Conservation (phyloP, 2,329 filamentous ascomycete species). For the Boeremia lycopersici region DNA sequence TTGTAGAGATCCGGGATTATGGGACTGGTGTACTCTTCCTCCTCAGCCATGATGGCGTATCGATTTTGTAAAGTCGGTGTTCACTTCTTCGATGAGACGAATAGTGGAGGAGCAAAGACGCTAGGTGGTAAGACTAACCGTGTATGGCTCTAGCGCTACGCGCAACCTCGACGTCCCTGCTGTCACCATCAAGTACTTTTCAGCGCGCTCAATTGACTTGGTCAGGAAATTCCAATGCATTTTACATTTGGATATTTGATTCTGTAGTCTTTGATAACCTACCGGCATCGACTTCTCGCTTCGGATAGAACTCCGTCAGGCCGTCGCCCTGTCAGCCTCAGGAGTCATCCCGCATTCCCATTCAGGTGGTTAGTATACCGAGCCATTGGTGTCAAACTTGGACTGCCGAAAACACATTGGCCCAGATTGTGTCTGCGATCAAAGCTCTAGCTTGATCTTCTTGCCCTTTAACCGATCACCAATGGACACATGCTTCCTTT, state of each 20-base stretch:
- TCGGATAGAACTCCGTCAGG: no score
- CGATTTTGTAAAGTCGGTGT: not conserved
- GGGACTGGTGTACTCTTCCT: slow-evolving; percentile 50
- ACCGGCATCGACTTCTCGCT: no score
- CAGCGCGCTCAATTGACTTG: no score
- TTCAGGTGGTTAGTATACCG: no score
- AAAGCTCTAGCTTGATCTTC: not conserved
- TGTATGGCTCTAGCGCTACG: not conserved
- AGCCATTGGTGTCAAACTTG: no score
- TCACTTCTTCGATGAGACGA: not conserved
- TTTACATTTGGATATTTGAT: no score
- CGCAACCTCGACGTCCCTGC: not conserved
- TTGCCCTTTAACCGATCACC: not conserved
- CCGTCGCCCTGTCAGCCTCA: no score
- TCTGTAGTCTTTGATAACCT: no score
- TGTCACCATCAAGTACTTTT: no score
- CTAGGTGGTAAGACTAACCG: not conserved
- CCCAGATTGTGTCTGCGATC: not conserved
- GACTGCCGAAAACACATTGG: no score
- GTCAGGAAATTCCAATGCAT: no score
- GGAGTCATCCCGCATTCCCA: no score
- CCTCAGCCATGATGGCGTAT: slow-evolving; percentile 37
- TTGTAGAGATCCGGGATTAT: slow-evolving; percentile 86
- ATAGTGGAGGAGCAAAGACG: not conserved
- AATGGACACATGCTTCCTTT: not conserved